These are phyloP conservation scores for Teratosphaeria pseudoeucalypti DNA, from an alignment of 2,329 filamentous ascomycete genomes.

Conservation along the genomic window DNA sequence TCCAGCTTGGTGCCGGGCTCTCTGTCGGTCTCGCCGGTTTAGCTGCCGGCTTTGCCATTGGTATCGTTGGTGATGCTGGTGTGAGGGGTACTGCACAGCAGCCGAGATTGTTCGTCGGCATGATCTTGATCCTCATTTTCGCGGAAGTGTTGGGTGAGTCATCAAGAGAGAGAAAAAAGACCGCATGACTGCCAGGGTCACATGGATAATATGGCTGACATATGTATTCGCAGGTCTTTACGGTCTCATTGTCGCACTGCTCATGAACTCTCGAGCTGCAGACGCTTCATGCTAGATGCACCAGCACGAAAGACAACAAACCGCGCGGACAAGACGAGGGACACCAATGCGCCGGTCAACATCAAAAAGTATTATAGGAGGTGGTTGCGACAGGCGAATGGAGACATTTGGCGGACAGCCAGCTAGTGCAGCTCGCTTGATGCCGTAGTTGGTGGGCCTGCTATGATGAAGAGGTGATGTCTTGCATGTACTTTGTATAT, in stretches of 20 bases:
- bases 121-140: conserved; percentile 99
- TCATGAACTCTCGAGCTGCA: conserved; percentile 91
- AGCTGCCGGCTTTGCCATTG: conserved; percentile 38
- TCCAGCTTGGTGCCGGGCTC: conserved; percentile 43
- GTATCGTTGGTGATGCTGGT: conserved; percentile 65
- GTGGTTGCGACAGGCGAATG: neutral
- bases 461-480: neutral
- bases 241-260: conserved; percentile 93
- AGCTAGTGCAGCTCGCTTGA: neutral
- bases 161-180: neutral
- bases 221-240: conserved; percentile 68
- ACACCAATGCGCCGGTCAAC: conserved; percentile 1
- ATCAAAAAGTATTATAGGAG: neutral
- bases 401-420: neutral
- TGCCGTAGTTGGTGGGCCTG: neutral
- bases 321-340: conserved; percentile 28
- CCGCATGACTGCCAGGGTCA: no score
- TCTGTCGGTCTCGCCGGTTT: conserved; percentile 36
- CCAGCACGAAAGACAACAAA: conserved; percentile 30
- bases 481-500: neutral
- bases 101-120: conserved; percentile 83
- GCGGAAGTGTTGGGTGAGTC: conserved; percentile 88
- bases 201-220: neutral
- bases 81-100: conserved; percentile 78
- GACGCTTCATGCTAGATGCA: conserved; percentile 51